Conservation (phyloP, 306 rosid species). For the Cucurbita argyrosperma region DNA sequence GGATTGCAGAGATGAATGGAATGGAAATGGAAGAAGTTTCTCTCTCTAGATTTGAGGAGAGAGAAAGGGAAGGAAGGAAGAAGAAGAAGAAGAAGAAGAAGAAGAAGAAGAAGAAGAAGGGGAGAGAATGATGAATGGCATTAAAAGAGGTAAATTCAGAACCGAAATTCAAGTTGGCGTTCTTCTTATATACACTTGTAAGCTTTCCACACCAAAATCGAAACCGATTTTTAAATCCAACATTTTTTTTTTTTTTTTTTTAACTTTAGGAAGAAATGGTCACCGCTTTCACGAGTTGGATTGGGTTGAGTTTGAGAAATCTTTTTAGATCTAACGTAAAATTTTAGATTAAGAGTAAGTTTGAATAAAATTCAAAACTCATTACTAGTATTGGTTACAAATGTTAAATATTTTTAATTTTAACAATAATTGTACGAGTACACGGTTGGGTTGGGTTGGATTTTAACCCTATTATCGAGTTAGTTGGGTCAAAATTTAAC, state of each 20-base stretch:
- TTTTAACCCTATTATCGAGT: too few species aligned
- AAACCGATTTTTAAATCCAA: neutral
- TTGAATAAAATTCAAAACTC: too few species aligned
- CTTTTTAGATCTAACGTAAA: too few species aligned
- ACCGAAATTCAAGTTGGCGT: neutral
- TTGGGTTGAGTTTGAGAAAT: too few species aligned
- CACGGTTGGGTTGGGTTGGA: too few species aligned
- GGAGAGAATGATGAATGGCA: neutral
- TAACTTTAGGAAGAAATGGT: too few species aligned
- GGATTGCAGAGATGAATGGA: neutral
- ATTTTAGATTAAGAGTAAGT: too few species aligned
- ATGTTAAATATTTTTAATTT: too few species aligned
- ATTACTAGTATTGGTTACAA: too few species aligned
- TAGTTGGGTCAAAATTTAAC: too few species aligned
- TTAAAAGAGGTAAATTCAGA: neutral
- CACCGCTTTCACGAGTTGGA: too few species aligned
- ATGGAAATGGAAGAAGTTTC: neutral
- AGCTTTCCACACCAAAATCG: neutral
- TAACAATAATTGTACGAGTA: too few species aligned
- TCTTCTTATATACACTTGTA: neutral
- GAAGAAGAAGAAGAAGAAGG: neutral
- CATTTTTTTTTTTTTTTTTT: neutral
- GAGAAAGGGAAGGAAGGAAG: neutral
- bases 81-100: neutral
- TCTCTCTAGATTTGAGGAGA: constrained; percentile 4